These are phyloP conservation scores for Ogataea neopini DNA, from an alignment of 805 yeast species.

Conservation along the genomic window DNA sequence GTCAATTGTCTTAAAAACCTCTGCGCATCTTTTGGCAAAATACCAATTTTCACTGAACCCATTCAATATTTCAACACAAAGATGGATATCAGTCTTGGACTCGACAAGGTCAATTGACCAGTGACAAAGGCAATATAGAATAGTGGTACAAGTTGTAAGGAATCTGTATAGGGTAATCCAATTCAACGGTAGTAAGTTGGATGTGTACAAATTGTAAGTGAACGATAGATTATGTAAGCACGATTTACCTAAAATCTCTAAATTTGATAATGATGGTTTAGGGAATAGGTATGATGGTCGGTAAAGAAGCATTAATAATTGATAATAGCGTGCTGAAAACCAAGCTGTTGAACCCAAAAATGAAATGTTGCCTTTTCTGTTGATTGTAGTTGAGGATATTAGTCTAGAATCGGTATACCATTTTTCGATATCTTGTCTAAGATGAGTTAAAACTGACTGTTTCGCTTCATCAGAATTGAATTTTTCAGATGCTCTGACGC, in stretches of 20 bases:
- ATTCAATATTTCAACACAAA: slow-evolving; percentile 46
- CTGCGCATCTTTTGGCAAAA: slow-evolving; percentile 45
- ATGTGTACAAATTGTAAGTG: slow-evolving; percentile 46
- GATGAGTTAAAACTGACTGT: slow-evolving; percentile 32
- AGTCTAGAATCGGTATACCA: slow-evolving; percentile 35
- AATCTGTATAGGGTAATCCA: slow-evolving; percentile 53
- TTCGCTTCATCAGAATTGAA: slow-evolving; percentile 35
- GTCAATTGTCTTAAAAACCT: slow-evolving; percentile 44
- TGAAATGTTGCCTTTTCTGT: slow-evolving; percentile 18
- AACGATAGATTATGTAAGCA: slow-evolving; percentile 47
- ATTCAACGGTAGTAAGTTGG: slow-evolving; percentile 46
- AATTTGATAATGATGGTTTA: slow-evolving; percentile 40
- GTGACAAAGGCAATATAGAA: slow-evolving; percentile 47
- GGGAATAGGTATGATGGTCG: slow-evolving; percentile 53
- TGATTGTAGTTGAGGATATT: slow-evolving; percentile 16
- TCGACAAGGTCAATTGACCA: slow-evolving; percentile 48
- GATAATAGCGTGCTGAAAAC: slow-evolving; percentile 46
- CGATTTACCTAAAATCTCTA: slow-evolving; percentile 45
- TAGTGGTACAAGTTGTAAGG: slow-evolving; percentile 47
- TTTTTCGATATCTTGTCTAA: slow-evolving; percentile 40
- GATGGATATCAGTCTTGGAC: slow-evolving; percentile 46
- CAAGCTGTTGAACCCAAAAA: slow-evolving; percentile 38
- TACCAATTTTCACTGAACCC: slow-evolving; percentile 50
- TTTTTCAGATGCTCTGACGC: slow-evolving; percentile 40
- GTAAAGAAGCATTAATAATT: slow-evolving; percentile 46